Evolutionary conservation across 2,329 filamentous ascomycete species (phyloP), one percentile per base, ranked within the genome.

Genomic region (Colletotrichum sp.): DNA sequence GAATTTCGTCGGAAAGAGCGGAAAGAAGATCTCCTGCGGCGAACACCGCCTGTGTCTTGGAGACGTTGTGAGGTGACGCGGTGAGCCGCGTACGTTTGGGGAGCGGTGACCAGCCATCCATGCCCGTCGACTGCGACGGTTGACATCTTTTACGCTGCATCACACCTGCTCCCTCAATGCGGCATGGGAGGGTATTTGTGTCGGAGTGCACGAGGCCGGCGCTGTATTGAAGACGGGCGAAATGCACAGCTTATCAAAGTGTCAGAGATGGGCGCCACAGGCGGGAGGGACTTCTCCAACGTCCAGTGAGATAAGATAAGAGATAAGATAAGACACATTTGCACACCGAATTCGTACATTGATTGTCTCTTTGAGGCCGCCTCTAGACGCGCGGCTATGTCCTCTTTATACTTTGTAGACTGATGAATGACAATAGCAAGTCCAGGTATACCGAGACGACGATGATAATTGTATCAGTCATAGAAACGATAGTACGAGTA

Each of bases 1-100:
- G 90, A 39, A 99, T 89, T 84, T 99, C 97, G 83, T 98, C 95
- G 77, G 96, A 98, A 68, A 99, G 89, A 10, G 85, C 86, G 8
- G 95, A 95, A 18, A 98, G 84, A 64, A 89, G 88, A 84, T 98
- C 94, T 72, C 30, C 57, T 30, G 63, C 57, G 21, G 66, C 73
- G 21, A 69, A 64, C 26, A 16, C 34, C 57, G 32, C n/a, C 21
- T 28, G 36, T 18, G 32, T 28, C n/a, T 69, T 30, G 39, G 39
- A 32, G 30, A 15, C n/a, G 34, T 21, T 32, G n/a, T 15, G 34
- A 21, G 32, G 34, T 9, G 34, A 32, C n/a, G 30, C 62, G 34
- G 34, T 64, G 21, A 32, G 59, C 18, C 62, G 62, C 30, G 34
- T 7, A 24, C 62, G 62, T 32, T 64, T 64, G n/a, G 62, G 18